Evolutionary conservation across 352 stramenopile genomes (phyloP).

Genomic region (Globisporangium cystogenes): DNA sequence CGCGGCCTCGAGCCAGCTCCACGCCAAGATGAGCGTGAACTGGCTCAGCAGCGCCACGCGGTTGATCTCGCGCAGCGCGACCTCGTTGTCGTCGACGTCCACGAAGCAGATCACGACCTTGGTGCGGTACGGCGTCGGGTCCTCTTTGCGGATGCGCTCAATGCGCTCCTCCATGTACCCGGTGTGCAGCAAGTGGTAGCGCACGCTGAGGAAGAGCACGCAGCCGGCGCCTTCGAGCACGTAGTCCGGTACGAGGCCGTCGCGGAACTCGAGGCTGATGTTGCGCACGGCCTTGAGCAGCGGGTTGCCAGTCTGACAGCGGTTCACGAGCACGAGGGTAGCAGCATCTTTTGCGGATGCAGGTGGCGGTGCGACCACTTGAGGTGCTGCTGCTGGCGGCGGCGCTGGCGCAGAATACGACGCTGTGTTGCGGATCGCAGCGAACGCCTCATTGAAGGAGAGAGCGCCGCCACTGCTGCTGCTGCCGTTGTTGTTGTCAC

Average conservation of each 20-base stretch:
- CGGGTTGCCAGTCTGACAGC: slow-evolving; percentile 91
- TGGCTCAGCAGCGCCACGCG: slow-evolving; percentile 86
- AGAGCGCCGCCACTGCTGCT: slow-evolving; percentile 10
- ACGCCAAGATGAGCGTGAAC: slow-evolving; percentile 93
- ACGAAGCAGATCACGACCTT: slow-evolving; percentile 94
- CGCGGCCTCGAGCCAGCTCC: slow-evolving; percentile 92
- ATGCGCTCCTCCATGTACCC: slow-evolving; percentile 91
- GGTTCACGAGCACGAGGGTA: slow-evolving; percentile 63
- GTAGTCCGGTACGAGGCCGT: slow-evolving; percentile 93
- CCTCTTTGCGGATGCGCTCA: slow-evolving; percentile 80
- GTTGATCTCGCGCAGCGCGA: slow-evolving; percentile 91
- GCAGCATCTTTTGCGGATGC: slow-evolving; percentile 31
- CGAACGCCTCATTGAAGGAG: slow-evolving; percentile 56
- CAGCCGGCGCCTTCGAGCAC: slow-evolving; percentile 88
- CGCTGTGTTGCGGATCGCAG: slow-evolving; percentile 40
- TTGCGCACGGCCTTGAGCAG: slow-evolving; percentile 92
- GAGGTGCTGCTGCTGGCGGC: slow-evolving; percentile 4
- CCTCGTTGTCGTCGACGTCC: slow-evolving; percentile 94
- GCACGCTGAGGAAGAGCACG: slow-evolving; percentile 89
- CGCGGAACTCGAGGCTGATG: slow-evolving; percentile 88
- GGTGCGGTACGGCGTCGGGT: slow-evolving; percentile 70
- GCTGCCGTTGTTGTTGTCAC: too few species aligned
- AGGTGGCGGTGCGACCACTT: not conserved
- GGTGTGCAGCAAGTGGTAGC: slow-evolving; percentile 86
- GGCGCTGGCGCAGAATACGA: slow-evolving; percentile 39